These are phyloP conservation scores for Microsporum ferrugineum DNA, from an alignment of 2,329 filamentous ascomycete species.

Conservation along the genomic window DNA sequence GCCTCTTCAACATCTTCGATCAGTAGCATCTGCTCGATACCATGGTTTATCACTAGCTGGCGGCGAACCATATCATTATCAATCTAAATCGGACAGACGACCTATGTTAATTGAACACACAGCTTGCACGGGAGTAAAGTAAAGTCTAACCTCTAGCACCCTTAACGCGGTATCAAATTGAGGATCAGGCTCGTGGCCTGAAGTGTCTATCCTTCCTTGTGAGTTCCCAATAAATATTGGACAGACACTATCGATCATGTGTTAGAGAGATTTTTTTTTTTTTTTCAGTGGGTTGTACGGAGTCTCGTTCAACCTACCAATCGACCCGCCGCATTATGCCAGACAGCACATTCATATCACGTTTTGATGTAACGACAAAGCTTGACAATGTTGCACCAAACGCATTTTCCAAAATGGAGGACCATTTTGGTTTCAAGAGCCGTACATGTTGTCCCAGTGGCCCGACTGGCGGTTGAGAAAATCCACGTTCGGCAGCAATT, in stretches of 20 bases:
- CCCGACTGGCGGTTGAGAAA: conserved; percentile 63
- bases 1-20: conserved; percentile 58
- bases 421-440: conserved; percentile 71
- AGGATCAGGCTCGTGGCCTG: conserved; percentile 60
- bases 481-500: conserved; percentile 60
- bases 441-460: conserved; percentile 71
- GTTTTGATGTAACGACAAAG: conserved; percentile 70
- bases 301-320: conserved; percentile 31
- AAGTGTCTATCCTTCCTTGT: conserved; percentile 43
- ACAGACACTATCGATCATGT: conserved; percentile 30
- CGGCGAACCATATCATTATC: conserved; percentile 67
- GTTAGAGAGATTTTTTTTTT: not conserved
- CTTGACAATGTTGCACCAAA: conserved; percentile 59
- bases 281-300: not conserved
- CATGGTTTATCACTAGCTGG: conserved; percentile 69
- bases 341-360: conserved; percentile 60
- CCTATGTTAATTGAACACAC: not conserved
- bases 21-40: conserved; percentile 74
- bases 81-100: conserved; percentile 40
- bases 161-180: conserved; percentile 67
- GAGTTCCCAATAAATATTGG: conserved; percentile 55
- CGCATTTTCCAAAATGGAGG: conserved; percentile 63
- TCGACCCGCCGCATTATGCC: conserved; percentile 50
- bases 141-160: conserved; percentile 49
- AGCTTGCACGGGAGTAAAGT: not conserved